Base-by-base conservation (phyloP, 2,329 filamentous ascomycete species). In the Aspergillus thermomutatus region DNA sequence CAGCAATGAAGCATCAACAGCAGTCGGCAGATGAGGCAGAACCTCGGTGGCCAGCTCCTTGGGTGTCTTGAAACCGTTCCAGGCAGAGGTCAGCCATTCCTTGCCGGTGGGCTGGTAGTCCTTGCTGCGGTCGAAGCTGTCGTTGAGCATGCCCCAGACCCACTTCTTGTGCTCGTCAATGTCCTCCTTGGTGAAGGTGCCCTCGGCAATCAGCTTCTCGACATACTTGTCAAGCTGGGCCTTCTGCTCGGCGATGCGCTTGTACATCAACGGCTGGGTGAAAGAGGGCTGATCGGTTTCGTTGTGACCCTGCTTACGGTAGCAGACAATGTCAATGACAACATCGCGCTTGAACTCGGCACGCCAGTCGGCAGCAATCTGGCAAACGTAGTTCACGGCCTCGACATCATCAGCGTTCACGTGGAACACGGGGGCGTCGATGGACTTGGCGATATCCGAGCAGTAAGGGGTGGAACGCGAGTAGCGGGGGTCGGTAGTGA, bases 211-310 rank as follows among this genome's bases (percentile, higher is more conserved):
- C 53, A 99, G 87, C 82, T 96, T 90, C 71, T 96, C 85, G 65
- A 94, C 85, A 74, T 99, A 99, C 69, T 91, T 90, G 72, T 96
- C 89, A 58, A 99, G 87, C 73, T 94, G 90, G 48, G 89, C 86
- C 63, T 88, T 84, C 75, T 97, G 91, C 58, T 88, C 83, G 66
- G 87, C 85, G 72, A 99, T 97, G 70, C 90, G 90, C 87, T 97
- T 97, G 86, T 99, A 99, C 94, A 99, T 99, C 66, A 97, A 81
- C 43, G 94, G 94, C 76, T 99, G 94, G n/a, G 94, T 99, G 83
- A 99, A 99, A 43, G 93, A 96, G 49, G 94, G 94, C 82, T 99
- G 94, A 74, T 99, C 94, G 10, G 94, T 99, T 82, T 99, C 94
- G 80, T 99, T 99, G 86, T 99, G 94, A 61, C 94, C 94, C 76